Percentiles rank a stretch among this genome's conserved stretches.
phyloP scores from a whole-genome alignment of 805 yeast species.

The Saturnispora halmiae region DNA sequence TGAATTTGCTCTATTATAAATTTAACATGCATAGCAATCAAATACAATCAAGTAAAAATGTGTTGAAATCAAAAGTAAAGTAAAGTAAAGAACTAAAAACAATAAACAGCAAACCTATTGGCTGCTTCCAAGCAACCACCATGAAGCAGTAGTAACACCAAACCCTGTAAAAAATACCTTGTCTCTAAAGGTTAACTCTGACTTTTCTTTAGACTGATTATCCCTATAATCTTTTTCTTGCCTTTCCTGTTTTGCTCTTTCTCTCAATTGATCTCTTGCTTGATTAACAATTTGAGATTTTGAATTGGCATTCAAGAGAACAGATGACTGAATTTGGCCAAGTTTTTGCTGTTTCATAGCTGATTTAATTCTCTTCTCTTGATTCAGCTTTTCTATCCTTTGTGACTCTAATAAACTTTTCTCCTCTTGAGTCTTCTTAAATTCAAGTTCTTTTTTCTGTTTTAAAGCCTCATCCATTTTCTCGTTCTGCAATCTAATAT shows the following conservation, averaged over 20 bases:
- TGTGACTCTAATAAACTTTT: background rate
- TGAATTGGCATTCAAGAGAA: constrained; percentile 1
- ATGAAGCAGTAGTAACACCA: constrained; percentile 22
- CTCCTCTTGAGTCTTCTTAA: background rate
- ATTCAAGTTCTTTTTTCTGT: background rate
- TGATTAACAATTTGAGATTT: constrained; percentile 6
- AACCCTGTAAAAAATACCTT: constrained; percentile 22
- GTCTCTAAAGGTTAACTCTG: constrained; percentile 15
- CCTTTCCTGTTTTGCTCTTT: constrained; percentile 4
- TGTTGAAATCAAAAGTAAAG: constrained; percentile 6
- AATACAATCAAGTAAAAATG: constrained; percentile 1
- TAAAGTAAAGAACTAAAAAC: background rate
- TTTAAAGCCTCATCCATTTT: background rate
- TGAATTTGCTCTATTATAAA: constrained; percentile 12
- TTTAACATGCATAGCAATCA: background rate
- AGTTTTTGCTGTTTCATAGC: background rate
- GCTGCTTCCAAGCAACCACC: constrained; percentile 28
- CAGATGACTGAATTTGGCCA: background rate
- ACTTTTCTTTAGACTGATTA: constrained; percentile 1
- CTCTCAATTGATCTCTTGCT: constrained; percentile 10
- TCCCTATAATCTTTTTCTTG: constrained; percentile 7
- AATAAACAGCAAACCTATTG: background rate
- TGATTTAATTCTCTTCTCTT: background rate
- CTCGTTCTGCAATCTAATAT: constrained; percentile 6
- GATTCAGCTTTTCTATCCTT: background rate